A percentile compares a stretch with the other conserved stretches of the same genome.
phyloP scores from a whole-genome alignment of 352 stramenopile genomes.

The Globisporangium uncinulatum region DNA sequence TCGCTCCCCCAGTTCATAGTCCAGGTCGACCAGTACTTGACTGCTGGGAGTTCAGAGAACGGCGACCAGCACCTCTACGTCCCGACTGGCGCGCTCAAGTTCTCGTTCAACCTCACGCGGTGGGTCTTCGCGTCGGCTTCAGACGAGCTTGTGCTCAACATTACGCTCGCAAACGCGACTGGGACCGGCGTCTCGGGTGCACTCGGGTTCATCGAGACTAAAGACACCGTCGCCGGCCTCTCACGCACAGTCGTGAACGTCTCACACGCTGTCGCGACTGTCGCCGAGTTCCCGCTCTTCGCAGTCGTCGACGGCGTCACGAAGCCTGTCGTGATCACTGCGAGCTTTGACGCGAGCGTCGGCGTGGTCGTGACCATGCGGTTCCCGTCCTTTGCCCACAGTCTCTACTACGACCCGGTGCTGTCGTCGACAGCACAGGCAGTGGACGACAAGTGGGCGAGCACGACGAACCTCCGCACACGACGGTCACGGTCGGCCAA shows the following conservation, averaged over 20 bases:
- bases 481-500: not conserved
- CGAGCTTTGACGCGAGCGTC: not conserved
- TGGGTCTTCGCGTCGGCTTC: constrained; percentile 11
- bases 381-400: constrained; percentile 9
- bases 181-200: not conserved
- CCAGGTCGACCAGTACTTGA: constrained; percentile 18
- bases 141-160: constrained; percentile 17
- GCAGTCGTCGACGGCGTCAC: constrained; percentile 13
- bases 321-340: constrained; percentile 2
- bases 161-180: constrained; percentile 11
- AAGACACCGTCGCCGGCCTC: not conserved
- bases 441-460: not conserved
- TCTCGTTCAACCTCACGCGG: constrained; percentile 16
- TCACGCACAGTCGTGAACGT: constrained; percentile 6
- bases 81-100: constrained; percentile 19
- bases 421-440: not conserved
- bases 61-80: constrained; percentile 9
- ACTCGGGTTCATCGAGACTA: not conserved
- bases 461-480: not conserved
- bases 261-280: not conserved
- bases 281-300: constrained; percentile 16
- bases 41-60: constrained; percentile 2
- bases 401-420: constrained; percentile 1
- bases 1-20: constrained; percentile 9
- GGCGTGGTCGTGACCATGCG: constrained; percentile 10